Evolutionary conservation across 176 grass and related monocot species (phyloP).

Genomic region (Rhipidocladum racemiflorum): DNA sequence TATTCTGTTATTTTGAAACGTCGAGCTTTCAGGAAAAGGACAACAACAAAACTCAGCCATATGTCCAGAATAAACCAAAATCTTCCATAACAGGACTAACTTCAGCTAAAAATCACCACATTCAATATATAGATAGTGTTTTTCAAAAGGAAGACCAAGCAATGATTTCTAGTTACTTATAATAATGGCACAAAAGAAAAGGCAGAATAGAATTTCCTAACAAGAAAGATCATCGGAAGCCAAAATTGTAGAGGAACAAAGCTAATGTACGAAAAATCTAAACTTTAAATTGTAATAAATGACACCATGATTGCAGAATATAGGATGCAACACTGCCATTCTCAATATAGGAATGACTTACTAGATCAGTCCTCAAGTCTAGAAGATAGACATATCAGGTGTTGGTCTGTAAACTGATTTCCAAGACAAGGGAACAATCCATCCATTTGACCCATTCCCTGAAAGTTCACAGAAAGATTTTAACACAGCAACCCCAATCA

Average conservation of each 20-base stretch:
- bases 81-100: neutral
- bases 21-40: neutral
- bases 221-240: neutral
- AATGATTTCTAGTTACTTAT: neutral
- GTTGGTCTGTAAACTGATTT: constrained; percentile 92
- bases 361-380: constrained; percentile 25
- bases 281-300: neutral
- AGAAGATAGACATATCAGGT: constrained; percentile 84
- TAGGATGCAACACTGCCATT: neutral
- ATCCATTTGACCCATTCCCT: constrained; percentile 63
- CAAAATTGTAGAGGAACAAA: neutral
- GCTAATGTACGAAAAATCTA: neutral
- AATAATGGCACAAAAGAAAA: constrained; percentile 4
- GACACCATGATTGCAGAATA: neutral
- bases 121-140: neutral
- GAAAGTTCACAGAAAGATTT: constrained; percentile 19
- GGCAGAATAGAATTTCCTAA: neutral
- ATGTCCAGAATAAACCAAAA: neutral
- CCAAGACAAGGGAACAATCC: constrained; percentile 83
- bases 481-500: constrained; percentile 1
- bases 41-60: neutral
- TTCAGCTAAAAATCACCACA: neutral
- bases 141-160: neutral
- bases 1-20: constrained; percentile 7
- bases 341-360: constrained; percentile 29